Percentiles rank a stretch among this genome's conserved stretches.
Evolutionary conservation across 345 rosid species (phyloP).

Genomic region (Lepidium sativum): DNA sequence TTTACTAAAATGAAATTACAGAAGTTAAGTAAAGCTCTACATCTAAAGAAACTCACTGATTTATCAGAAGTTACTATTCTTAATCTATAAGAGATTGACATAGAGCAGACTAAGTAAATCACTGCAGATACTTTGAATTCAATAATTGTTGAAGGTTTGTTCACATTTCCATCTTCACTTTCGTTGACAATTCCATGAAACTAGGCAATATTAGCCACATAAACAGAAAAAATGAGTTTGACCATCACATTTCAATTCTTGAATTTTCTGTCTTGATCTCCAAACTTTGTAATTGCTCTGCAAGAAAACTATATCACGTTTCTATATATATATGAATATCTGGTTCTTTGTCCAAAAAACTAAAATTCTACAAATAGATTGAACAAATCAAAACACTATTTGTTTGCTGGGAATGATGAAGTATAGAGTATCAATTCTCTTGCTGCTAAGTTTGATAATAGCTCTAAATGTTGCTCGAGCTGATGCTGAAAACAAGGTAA

Average conservation of each 20-base stretch:
- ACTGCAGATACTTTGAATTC: background rate
- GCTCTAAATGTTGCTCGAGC: background rate
- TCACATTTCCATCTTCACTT: background rate
- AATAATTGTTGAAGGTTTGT: background rate
- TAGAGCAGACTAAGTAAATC: background rate
- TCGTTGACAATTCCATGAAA: background rate
- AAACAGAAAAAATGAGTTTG: background rate
- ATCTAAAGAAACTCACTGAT: background rate
- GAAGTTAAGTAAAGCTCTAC: background rate
- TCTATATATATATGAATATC: background rate
- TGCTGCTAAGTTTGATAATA: constrained; percentile 1
- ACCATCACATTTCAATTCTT: background rate
- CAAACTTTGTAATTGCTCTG: background rate
- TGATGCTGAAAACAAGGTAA: constrained; percentile 18
- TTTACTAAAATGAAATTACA: background rate
- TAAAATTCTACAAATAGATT: background rate
- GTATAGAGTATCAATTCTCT: background rate
- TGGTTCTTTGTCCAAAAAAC: background rate
- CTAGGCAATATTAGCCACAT: background rate
- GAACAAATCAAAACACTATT: background rate
- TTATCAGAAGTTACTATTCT: background rate
- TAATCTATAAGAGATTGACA: background rate
- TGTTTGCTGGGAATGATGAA: background rate
- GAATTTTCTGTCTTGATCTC: background rate
- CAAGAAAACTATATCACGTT: background rate